Base-by-base conservation (phyloP, 1,139 yeast genomes). In the Hanseniaspora uvarum region DNA sequence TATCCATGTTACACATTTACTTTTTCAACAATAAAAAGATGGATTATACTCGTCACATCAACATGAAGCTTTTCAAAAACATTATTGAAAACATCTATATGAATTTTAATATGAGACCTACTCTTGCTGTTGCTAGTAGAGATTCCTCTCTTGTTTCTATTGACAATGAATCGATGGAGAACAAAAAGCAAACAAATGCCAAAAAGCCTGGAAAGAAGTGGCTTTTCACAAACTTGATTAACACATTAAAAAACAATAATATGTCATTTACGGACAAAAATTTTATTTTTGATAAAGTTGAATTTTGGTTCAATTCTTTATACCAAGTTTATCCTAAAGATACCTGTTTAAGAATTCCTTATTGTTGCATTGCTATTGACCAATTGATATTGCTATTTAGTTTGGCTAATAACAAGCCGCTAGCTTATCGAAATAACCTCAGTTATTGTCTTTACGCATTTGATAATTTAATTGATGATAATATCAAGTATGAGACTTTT, bases 21-120 rank as follows among this genome's bases (percentile, higher is more conserved):
- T 59, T 48, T 51, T 54, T 37, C 24, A 53, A 58, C 14, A 56
- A 60, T 48, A 60, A 60, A 34, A 60, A 60, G 49, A 57, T 60
- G 36, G 59, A 60, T 43, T 58, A 59, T 31, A 60, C 58, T n/a
- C 59, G 58, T 44, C 60, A 60, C 21, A 57, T 59, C 57, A 61
- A 60, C 30, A 57, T 60, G 30, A 59, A 58, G 37, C 57, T 61
- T 59, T 59, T 57, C 34, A 60, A 60, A 30, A 58, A 58, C 41
- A 16, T 53, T 10, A n/a, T 47, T n/a, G 46, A 34, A 36, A 53
- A 36, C 16, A 34, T 46, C 16, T 53, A 39, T 18, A 18, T 36
- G 14, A 33, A 40, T 37, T 47, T 49, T 36, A 39, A 49, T 36
- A 49, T 41, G 47, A 41, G 41, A 41, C 14, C 28, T 12, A 30